Base-by-base conservation (phyloP, 805 yeast species). In the Cyberlindnera subsufficiens region DNA sequence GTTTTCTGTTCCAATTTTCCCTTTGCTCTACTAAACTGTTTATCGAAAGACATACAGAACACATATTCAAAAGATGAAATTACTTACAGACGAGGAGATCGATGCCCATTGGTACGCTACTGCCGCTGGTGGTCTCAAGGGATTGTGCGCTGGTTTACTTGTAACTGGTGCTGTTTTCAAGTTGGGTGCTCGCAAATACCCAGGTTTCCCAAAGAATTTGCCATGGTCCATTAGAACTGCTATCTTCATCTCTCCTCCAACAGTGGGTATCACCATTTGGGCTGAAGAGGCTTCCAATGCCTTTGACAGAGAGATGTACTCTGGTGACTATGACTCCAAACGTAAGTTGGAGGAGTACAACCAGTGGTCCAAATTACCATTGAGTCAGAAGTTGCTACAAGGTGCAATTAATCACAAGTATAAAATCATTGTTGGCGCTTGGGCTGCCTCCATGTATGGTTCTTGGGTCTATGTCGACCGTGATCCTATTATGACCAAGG, bases 391-490 rank as follows among this genome's bases (percentile, higher is more conserved):
- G 58, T 29, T 67, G 3, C 63, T 78, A 36, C 76, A 76, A 42
- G 58, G 68, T 33, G 62, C 76, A 27, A 65, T 74, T 35, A 74
- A 68, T 42, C 68, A 80, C 66, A 83, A 81, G 60, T 85, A 84
- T 62, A 73, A 74, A 58, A 72, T 83, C 50, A 79, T 86, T 51
- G 75, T 81, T 17, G 80, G 77, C 43, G 74, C 83, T 8, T 86
- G 95, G 95, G 89, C 86, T 5, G 84, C 78, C 18, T 81, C 91
- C 3, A 64, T 86, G 68, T 85, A 73, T 52, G 95, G 89, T 1
- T 82, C 95, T 5, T 87, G 91, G 87, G 75, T 65, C 37, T 55
- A 68, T 36, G 87, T 85, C 40, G 80, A 85, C 66, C 76, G 74
- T 53, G 96, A 87, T 61, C 81, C 79, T 50, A 68, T 80, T 59